Base-by-base conservation (phyloP, 2,329 filamentous ascomycete genomes). In the Hypoxylon sp. region DNA sequence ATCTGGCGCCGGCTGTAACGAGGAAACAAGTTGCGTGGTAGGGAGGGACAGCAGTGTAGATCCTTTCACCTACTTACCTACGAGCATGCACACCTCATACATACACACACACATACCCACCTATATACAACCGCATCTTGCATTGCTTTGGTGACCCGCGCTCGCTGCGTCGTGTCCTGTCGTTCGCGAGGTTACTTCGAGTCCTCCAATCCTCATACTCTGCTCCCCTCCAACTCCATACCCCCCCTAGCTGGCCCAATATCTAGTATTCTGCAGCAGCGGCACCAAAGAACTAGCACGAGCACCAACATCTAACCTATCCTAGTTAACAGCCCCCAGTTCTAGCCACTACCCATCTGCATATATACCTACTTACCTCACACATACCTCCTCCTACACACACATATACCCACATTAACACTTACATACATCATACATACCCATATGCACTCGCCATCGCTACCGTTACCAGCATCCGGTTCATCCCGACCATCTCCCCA, bases 401-500 rank as follows among this genome's bases (percentile, higher is more conserved):
- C 35, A 17, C 44, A 10, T 39, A 29, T 15, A 21, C 24, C 27
- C 13, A 31, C 15, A 47, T 8, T 37, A 17, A 53, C 31, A 15
- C 15, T 27, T 31, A 35, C 51, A 21, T 61, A 54, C 27, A 15
- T 56, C 21, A 27, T 27, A 37, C 44, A 50, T 50, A 17, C 32
- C 42, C 19, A 24, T 62, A 62, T 59, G 57, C 62, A 65, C 27
- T 29, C 52, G n/a, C 32, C 58, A 55, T 61, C 37, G 58, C 29
- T 69, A 62, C 62, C 66, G 58, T 27, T 66, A 66, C 62, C 66
- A 39, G 48, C 55, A 61, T 63, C 63, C 63, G 54, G 55, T 54
- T 55, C 57, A 60, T 64, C 47, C 67, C 63, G 56, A 69, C 15
- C 19, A 13, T 6, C 24, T 50, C 46, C 10, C 39, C 37, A 42